Conservation (phyloP, 2,329 filamentous ascomycete species). For the Clarireedia sp. region DNA sequence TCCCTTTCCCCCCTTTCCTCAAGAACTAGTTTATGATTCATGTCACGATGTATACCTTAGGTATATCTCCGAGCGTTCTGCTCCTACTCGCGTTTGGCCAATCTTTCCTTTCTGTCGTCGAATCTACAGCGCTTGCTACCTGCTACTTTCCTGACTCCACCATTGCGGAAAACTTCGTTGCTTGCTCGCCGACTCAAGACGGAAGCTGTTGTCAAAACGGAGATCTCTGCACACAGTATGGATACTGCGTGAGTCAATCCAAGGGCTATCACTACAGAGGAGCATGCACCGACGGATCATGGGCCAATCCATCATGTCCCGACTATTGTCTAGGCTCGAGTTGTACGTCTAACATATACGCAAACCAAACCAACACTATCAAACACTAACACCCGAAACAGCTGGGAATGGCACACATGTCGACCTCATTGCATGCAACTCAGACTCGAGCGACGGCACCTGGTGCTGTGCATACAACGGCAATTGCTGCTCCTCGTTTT, state of each 20-base stretch:
- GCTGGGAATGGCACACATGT: slow-evolving; percentile 12
- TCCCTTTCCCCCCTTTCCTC: not conserved
- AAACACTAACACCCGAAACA: not conserved
- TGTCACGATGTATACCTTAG: not conserved
- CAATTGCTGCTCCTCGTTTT: slow-evolving; percentile 9
- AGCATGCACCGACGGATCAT: slow-evolving; percentile 14
- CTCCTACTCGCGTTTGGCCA: not conserved
- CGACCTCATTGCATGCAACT: slow-evolving; percentile 13
- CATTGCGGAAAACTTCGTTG: slow-evolving; percentile 7
- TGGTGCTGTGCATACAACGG: slow-evolving; percentile 20
- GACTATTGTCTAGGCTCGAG: slow-evolving; percentile 12
- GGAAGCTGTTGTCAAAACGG: slow-evolving; percentile 11
- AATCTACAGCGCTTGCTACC: not conserved
- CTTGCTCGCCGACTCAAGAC: slow-evolving; percentile 12
- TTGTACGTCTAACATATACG: slow-evolving; percentile 4
- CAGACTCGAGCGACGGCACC: slow-evolving; percentile 4
- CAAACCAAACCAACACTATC: not conserved
- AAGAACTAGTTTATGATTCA: not conserved
- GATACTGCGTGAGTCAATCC: slow-evolving; percentile 13
- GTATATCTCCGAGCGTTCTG: not conserved
- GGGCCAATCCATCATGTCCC: slow-evolving; percentile 16
- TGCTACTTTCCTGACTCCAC: slow-evolving; percentile 13
- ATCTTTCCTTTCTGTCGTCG: not conserved
- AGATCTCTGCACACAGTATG: slow-evolving; percentile 14
- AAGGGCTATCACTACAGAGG: slow-evolving; percentile 18